Evolutionary conservation across 2,329 filamentous ascomycete genomes (phyloP).

Genomic region (Exophiala lecanii-corni): DNA sequence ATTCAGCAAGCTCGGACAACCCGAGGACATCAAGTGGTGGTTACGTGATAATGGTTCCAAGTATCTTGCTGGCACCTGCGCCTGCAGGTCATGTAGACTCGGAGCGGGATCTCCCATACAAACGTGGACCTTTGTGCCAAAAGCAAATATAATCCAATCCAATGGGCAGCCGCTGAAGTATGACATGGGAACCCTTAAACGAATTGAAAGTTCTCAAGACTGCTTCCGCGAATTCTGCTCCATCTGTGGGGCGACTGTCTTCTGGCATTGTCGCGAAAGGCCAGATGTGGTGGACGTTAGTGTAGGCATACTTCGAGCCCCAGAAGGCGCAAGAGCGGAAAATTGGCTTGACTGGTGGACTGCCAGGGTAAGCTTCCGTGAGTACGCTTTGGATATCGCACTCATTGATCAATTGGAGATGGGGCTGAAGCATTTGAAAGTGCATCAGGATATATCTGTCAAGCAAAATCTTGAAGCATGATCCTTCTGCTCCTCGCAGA

Average conservation of each 20-base stretch:
- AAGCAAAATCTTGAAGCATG: neutral
- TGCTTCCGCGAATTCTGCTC: constrained; percentile 59
- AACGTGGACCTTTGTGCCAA: constrained; percentile 62
- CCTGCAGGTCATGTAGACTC: constrained; percentile 59
- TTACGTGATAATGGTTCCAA: constrained; percentile 45
- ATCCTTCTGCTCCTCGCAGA: too few relatives aligned
- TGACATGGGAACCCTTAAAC: constrained; percentile 43
- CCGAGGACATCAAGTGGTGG: constrained; percentile 56
- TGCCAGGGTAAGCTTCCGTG: constrained; percentile 54
- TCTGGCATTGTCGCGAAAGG: constrained; percentile 54
- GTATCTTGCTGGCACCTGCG: constrained; percentile 59
- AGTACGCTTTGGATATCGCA: constrained; percentile 43
- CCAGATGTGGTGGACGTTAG: constrained; percentile 60
- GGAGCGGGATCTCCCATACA: constrained; percentile 60
- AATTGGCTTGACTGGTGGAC: constrained; percentile 60
- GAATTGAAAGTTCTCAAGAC: constrained; percentile 50
- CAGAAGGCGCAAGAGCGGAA: constrained; percentile 52
- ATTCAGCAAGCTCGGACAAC: constrained; percentile 40
- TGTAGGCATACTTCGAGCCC: constrained; percentile 51
- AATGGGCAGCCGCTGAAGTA: constrained; percentile 33
- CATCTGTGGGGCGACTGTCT: constrained; percentile 59
- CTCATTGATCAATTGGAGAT: constrained; percentile 23
- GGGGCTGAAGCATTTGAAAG: constrained; percentile 16
- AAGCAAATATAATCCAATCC: constrained; percentile 40
- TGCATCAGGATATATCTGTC: too few relatives aligned